Conservation (phyloP, 805 yeast species). For the Wickerhamiella parazyma region DNA sequence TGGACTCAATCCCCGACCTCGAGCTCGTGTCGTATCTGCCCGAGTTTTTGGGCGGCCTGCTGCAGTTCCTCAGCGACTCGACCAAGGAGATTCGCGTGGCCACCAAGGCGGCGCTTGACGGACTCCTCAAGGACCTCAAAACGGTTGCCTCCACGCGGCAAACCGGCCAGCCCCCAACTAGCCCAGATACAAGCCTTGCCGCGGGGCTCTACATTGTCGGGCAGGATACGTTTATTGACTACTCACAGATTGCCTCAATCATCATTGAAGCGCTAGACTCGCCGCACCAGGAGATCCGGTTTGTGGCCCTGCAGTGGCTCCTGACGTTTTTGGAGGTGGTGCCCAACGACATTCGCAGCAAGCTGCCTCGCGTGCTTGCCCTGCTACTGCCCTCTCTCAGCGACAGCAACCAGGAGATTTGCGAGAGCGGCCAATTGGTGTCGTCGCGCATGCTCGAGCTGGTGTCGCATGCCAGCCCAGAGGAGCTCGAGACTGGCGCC, state of each 20-base stretch:
- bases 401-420: constrained; percentile 35
- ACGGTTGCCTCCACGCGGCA: constrained; percentile 37
- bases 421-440: constrained; percentile 42
- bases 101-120: constrained; percentile 63
- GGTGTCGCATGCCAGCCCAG: constrained; percentile 29
- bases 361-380: constrained; percentile 60
- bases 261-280: constrained; percentile 68
- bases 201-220: constrained; percentile 48
- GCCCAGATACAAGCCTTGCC: constrained; percentile 5
- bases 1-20: constrained; percentile 84
- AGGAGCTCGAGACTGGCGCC: constrained; percentile 33
- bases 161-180: constrained; percentile 1
- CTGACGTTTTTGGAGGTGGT: constrained; percentile 57
- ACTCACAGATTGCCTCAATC: constrained; percentile 65
- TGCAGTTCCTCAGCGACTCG: constrained; percentile 66
- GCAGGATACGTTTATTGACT: constrained; percentile 73
- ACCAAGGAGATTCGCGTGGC: constrained; percentile 79
- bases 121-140: constrained; percentile 66
- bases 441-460: constrained; percentile 43
- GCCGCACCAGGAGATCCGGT: constrained; percentile 60
- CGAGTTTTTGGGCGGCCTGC: constrained; percentile 71
- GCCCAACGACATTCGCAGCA: constrained; percentile 60
- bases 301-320: constrained; percentile 73
- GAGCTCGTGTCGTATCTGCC: constrained; percentile 81
- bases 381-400: constrained; percentile 52